Evolutionary conservation across 192 early-diverging fungal genomes (phyloP), one percentile per base, ranked within the genome.

Genomic region (Backusella morwellensis): DNA sequence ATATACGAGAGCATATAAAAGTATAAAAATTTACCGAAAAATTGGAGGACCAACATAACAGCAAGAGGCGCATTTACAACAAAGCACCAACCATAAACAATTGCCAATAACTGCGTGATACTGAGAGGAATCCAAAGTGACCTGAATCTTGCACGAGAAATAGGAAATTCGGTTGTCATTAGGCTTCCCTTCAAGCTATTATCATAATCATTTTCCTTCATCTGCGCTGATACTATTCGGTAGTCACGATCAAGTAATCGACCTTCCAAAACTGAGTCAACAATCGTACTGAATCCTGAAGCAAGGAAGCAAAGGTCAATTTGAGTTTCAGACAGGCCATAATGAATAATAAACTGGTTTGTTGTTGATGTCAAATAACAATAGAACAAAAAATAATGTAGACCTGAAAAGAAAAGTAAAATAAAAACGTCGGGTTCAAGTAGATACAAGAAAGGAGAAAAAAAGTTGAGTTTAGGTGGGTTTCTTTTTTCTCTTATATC

Each of bases 11-110:
- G 9, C 4, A 40, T 38, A 38, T 38, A 38, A 44, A 44, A 11
- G 1, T 44, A 44, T 17, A 44, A 44, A 17, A 15, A 1, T 34
- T 76, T 76, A 72, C 79, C 42, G 40, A 77, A 42, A 26, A 80
- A 80, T 19, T 76, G 70, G 8, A 75, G 9, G 3, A 80, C 19
- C 17, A 80, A 35, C 32, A 69, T 23, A 32, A 76, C 23, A n/a
- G 71, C 63, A 29, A 80, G 9, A 40, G 47, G 75, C 19, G 41
- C 66, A 50, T 80, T 72, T 14, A 67, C 15, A 17, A 69, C 17
- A 50, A 73, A 34, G 19, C 73, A 73, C 79, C 75, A 80, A 0
- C 79, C 79, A n/a, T 80, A 80, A 1, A 44, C 12, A 56, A 77
- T 40, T 12, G 73, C 17, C 12, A 73, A 11, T 11, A 56, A 14